Evolutionary conservation across 208 protist genomes (phyloP).

Genomic region (Crithidia bombi): DNA sequence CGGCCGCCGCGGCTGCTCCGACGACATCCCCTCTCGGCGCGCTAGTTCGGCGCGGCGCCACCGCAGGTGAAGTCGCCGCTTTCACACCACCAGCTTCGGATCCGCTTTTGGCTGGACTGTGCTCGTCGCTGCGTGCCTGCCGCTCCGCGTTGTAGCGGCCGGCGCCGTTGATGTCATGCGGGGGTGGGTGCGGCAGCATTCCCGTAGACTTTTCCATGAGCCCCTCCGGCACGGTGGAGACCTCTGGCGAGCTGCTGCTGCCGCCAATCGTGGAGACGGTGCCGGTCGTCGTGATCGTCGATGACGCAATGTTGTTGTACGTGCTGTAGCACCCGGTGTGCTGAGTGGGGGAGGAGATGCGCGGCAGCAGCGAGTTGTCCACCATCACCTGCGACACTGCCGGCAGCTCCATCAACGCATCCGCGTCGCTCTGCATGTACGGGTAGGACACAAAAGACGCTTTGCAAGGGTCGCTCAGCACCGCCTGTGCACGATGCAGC

Average conservation of each 20-base stretch:
- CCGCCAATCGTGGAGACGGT: constrained; percentile 17
- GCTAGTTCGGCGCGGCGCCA: neutral
- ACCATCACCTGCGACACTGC: constrained; percentile 1
- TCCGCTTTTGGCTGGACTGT: neutral
- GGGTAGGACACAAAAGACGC: constrained; percentile 15
- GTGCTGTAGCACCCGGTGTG: neutral
- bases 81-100: neutral
- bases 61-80: too few relatives aligned
- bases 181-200: neutral
- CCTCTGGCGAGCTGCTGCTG: constrained; percentile 17
- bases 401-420: constrained; percentile 8
- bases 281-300: constrained; percentile 6
- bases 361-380: constrained; percentile 8
- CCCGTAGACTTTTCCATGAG: constrained; percentile 3
- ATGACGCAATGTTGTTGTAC: constrained; percentile 12
- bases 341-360: neutral
- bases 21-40: neutral
- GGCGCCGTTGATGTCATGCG: neutral
- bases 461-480: constrained; percentile 16
- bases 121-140: neutral
- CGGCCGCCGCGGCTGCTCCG: neutral
- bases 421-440: neutral
- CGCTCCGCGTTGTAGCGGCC: neutral
- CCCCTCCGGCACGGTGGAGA: constrained; percentile 8
- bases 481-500: constrained; percentile 15